Evolutionary conservation across 345 rosid genomes (phyloP).

Genomic region (Gynandropsis gynandra): DNA sequence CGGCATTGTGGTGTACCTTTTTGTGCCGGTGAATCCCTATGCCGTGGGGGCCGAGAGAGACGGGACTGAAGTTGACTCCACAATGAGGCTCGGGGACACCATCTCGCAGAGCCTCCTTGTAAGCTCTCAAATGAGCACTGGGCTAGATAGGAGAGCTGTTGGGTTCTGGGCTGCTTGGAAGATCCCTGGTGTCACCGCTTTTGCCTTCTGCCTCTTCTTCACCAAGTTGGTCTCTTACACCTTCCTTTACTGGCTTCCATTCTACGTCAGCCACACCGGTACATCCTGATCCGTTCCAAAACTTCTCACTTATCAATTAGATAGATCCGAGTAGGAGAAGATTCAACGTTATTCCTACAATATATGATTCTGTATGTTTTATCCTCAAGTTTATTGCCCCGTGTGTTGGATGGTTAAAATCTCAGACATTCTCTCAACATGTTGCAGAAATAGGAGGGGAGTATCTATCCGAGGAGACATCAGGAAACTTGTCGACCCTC

Average conservation of each 20-base stretch:
- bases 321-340: too few species aligned
- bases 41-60: conserved; percentile 57
- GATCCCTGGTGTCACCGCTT: conserved; percentile 92
- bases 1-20: conserved; percentile 59
- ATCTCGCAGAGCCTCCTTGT: conserved; percentile 53
- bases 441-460: conserved; percentile 75
- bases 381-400: too few species aligned
- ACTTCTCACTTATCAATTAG: too few species aligned
- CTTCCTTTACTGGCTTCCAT: conserved; percentile 98
- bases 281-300: conserved; percentile 1
- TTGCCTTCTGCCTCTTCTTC: conserved; percentile 91
- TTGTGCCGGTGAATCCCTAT: conserved; percentile 71
- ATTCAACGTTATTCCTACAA: too few species aligned
- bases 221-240: conserved; percentile 93
- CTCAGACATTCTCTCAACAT: not conserved
- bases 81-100: conserved; percentile 45
- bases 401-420: too few species aligned
- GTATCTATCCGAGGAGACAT: conserved; percentile 60
- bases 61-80: conserved; percentile 52
- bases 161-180: conserved; percentile 93
- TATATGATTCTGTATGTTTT: too few species aligned
- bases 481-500: conserved; percentile 79
- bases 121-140: conserved; percentile 30
- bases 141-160: conserved; percentile 41
- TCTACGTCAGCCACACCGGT: conserved; percentile 91